These are phyloP conservation scores for Talaromyces piceae DNA, from an alignment of 2,329 filamentous ascomycete species.

Conservation along the genomic window DNA sequence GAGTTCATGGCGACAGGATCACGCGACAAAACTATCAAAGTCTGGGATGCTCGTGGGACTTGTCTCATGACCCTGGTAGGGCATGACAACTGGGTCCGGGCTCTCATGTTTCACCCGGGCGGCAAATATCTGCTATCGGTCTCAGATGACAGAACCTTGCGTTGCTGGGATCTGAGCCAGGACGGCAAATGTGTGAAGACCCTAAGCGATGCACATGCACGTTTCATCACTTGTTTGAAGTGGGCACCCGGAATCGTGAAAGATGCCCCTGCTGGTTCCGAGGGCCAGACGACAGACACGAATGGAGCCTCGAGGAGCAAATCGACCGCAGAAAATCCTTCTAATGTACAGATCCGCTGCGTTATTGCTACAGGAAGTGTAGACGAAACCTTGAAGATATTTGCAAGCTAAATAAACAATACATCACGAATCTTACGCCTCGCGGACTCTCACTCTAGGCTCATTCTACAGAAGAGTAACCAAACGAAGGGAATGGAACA, in stretches of 20 bases:
- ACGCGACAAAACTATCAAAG: constrained; percentile 79
- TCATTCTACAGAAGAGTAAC: not conserved
- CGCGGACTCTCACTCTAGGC: not conserved
- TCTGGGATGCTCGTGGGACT: constrained; percentile 82
- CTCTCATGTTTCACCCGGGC: constrained; percentile 79
- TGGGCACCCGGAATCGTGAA: constrained; percentile 77
- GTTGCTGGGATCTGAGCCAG: constrained; percentile 89
- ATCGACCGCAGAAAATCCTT: constrained; percentile 40
- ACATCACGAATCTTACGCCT: not conserved
- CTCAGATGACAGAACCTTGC: constrained; percentile 81
- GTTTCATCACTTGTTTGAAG: constrained; percentile 77
- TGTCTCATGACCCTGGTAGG: constrained; percentile 77
- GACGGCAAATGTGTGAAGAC: constrained; percentile 85
- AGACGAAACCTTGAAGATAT: constrained; percentile 70
- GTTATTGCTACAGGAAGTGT: constrained; percentile 84
- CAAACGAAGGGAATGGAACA: not conserved
- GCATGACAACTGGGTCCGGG: constrained; percentile 92
- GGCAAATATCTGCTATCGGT: constrained; percentile 84
- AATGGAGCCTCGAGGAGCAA: constrained; percentile 45
- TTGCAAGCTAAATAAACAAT: constrained; percentile 42
- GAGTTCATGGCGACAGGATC: constrained; percentile 88
- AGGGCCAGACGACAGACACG: constrained; percentile 29
- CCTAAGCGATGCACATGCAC: constrained; percentile 66
- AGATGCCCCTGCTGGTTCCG: constrained; percentile 30
- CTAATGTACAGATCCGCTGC: constrained; percentile 54